A percentile compares a stretch with the other conserved stretches of the same genome.
Conservation (phyloP, 2,329 filamentous ascomycete genomes). For the Tolypocladium album region DNA sequence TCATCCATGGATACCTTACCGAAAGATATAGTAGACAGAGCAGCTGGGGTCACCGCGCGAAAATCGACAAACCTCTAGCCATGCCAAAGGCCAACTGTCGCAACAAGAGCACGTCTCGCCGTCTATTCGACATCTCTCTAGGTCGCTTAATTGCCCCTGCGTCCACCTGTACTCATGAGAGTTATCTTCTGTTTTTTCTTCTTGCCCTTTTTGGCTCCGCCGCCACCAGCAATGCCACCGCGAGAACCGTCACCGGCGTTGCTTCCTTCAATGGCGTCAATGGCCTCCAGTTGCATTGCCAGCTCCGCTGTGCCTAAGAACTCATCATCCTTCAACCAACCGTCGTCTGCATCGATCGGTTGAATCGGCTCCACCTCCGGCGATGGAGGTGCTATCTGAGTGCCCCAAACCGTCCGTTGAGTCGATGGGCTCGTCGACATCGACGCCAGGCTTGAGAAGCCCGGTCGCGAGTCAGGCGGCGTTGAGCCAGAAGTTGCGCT, state of each 20-base stretch:
- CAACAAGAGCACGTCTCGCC: background rate
- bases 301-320: slow-evolving; percentile 54
- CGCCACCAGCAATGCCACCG: slow-evolving; percentile 17
- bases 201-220: slow-evolving; percentile 37
- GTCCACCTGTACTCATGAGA: slow-evolving; percentile 57
- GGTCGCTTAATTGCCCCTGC: slow-evolving; percentile 27
- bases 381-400: slow-evolving; percentile 52
- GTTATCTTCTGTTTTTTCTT: slow-evolving; percentile 67
- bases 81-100: background rate
- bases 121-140: background rate
- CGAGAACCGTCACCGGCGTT: slow-evolving; percentile 5
- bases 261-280: slow-evolving; percentile 29
- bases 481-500: slow-evolving; percentile 37
- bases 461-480: slow-evolving; percentile 45
- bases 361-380: slow-evolving; percentile 36
- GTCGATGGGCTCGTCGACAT: slow-evolving; percentile 73
- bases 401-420: slow-evolving; percentile 87
- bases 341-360: slow-evolving; percentile 48
- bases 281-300: slow-evolving; percentile 46
- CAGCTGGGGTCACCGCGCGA: background rate
- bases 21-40: background rate
- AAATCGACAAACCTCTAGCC: background rate
- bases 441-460: slow-evolving; percentile 59
- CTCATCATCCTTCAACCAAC: slow-evolving; percentile 76
- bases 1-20: background rate